phyloP scores from a whole-genome alignment of 306 rosid genomes.

The Trifolium subterraneum region DNA sequence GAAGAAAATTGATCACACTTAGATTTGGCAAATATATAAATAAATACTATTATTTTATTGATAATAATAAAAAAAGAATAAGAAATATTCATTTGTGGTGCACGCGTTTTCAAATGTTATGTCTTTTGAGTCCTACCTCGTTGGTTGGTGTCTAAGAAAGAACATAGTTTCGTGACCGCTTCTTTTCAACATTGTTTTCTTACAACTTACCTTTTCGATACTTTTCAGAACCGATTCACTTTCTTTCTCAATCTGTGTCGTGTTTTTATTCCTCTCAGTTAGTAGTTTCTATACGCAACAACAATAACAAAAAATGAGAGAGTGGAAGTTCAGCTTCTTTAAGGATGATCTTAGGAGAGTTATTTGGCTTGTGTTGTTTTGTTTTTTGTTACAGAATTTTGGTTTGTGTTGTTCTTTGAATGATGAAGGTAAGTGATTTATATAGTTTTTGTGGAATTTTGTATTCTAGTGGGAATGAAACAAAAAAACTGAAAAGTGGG shows the following conservation, averaged over 20 bases:
- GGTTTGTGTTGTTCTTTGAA: conserved; percentile 66
- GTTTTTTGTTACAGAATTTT: conserved; percentile 2
- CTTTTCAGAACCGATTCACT: conserved; percentile 16
- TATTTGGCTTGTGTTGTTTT: not conserved
- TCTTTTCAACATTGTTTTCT: not conserved
- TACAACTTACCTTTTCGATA: not conserved
- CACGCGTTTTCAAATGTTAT: conserved; percentile 8
- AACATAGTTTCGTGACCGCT: not conserved
- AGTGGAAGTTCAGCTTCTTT: conserved; percentile 6
- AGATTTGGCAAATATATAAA: not conserved
- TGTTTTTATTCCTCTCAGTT: not conserved
- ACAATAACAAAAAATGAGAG: not conserved
- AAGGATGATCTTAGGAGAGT: conserved; percentile 1
- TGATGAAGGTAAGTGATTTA: conserved; percentile 69
- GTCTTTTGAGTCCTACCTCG: not conserved
- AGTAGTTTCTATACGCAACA: not conserved
- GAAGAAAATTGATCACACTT: not conserved
- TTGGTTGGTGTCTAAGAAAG: not conserved
- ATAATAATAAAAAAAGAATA: not conserved
- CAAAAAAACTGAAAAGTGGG: conserved; percentile 24
- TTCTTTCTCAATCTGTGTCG: not conserved
- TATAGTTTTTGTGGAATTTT: conserved; percentile 26
- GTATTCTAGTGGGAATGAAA: conserved; percentile 20
- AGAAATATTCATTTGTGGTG: not conserved
- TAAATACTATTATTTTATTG: not conserved